Base-by-base conservation (phyloP, 139 green algal species). In the Penium margaritaceum region DNA sequence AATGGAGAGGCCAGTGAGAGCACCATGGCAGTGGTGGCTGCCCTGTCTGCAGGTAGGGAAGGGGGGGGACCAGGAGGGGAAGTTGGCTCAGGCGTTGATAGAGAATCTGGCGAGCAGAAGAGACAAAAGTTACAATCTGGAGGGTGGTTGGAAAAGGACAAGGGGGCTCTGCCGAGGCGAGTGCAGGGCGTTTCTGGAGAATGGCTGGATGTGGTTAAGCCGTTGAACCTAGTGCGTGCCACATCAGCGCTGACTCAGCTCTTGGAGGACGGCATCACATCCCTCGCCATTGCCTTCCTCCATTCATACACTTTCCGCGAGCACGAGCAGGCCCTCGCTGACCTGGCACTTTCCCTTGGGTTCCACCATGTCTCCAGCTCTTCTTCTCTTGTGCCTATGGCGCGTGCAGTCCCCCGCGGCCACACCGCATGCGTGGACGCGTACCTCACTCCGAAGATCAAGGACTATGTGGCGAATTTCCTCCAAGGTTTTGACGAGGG, bases 401-500 rank as follows among this genome's bases (percentile, higher is more conserved):
- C 96, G 1, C 92, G 94, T 73, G 95, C 95, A 87, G 93, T 98
- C n/a, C 90, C 93, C 0, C 82, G 93, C 1, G 93, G 93, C 5
- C 95, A 95, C 89, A 98, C 93, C 21, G 92, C 93, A 17, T 83
- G 86, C 17, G 93, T 95, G 1, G 93, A 98, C 60, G 93, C 93
- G 1, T 98, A 98, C 86, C 77, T 86, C 17, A 84, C 81, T 17
- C 81, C 81, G 3, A 51, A 34, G 30, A 84, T 86, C 15, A 33
- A 44, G 51, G 33, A 71, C 38, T 92, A 95, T 55, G 79, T 91
- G 15, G 30, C 87, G 41, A 41, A 34, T 21, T 82, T 82, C 35
- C 36, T 74, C 34, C n/a, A 53, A 84, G 78, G 78, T 21, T 81
- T 81, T 63, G 75, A 76, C 66, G 70, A 71, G 19, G 75, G 75